Percentiles rank a stretch among this genome's conserved stretches.
These are phyloP conservation scores for Phytophthora syringae DNA, from an alignment of 352 stramenopile genomes.

Conservation along the genomic window DNA sequence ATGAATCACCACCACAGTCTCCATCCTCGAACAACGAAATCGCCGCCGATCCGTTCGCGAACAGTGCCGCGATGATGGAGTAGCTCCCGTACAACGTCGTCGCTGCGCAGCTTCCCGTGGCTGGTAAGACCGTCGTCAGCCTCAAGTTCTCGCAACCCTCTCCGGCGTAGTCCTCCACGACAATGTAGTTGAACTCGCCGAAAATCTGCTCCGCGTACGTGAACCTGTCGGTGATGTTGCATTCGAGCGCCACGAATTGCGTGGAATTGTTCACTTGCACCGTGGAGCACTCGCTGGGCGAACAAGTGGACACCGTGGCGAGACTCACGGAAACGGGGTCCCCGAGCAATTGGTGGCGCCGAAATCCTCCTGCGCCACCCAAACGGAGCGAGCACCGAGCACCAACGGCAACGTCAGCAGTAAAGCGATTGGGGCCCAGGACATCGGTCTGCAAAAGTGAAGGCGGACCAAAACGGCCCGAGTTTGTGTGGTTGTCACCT, in stretches of 20 bases:
- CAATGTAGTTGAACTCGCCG: constrained; percentile 33
- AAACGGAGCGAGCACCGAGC: constrained; percentile 11
- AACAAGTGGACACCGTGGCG: constrained; percentile 10
- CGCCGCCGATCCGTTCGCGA: constrained; percentile 30
- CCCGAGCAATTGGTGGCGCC: constrained; percentile 17
- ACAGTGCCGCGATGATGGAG: constrained; percentile 25
- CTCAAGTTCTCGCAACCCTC: constrained; percentile 22
- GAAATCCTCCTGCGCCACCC: constrained; percentile 22
- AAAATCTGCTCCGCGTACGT: constrained; percentile 26
- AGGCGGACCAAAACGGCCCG: constrained; percentile 11
- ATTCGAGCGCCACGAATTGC: constrained; percentile 15
- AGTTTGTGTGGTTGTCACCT: constrained; percentile 22
- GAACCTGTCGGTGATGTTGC: constrained; percentile 31
- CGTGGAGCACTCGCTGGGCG: constrained; percentile 1
- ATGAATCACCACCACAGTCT: constrained; percentile 3
- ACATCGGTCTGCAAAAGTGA: constrained; percentile 12
- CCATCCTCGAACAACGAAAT: constrained; percentile 20
- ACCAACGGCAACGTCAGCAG: constrained; percentile 9
- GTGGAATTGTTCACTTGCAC: constrained; percentile 22
- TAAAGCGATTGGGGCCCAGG: neutral
- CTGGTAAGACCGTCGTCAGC: constrained; percentile 22
- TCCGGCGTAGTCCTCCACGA: constrained; percentile 28
- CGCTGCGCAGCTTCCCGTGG: constrained; percentile 16
- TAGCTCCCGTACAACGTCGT: constrained; percentile 23
- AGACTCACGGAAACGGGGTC: constrained; percentile 17